Percentiles rank a stretch among this genome's conserved stretches.
Conservation (phyloP, 768 basidiomycete genomes). For the Cystobasidium onofrii region DNA sequence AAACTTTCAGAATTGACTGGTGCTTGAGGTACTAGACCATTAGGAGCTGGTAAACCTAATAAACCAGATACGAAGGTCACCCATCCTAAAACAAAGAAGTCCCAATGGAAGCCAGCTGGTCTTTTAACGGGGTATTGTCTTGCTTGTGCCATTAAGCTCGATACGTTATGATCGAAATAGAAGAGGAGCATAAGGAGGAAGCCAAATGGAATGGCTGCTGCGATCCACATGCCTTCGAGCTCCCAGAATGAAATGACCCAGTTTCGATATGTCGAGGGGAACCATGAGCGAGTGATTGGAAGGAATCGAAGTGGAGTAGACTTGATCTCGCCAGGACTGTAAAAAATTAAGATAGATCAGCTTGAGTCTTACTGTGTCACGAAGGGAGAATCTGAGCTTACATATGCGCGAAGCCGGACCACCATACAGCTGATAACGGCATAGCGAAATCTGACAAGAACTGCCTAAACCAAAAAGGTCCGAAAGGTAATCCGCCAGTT, state of each 20-base stretch:
- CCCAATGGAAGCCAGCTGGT: conserved; percentile 57
- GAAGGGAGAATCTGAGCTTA: conserved; percentile 2
- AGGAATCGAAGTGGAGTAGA: conserved; percentile 35
- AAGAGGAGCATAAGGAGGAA: conserved; percentile 79
- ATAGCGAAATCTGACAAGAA: conserved; percentile 43
- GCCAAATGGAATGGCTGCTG: conserved; percentile 80
- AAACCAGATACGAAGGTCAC: conserved; percentile 81
- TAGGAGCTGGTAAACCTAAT: conserved; percentile 78
- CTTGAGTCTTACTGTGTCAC: too few species aligned
- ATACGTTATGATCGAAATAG: conserved; percentile 64
- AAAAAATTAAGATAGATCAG: neutral
- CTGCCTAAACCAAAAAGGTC: conserved; percentile 41
- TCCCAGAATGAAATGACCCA: conserved; percentile 90
- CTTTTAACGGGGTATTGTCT: conserved; percentile 82
- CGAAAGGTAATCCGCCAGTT: conserved; percentile 35
- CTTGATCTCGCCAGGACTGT: conserved; percentile 40
- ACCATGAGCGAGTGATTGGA: conserved; percentile 35
- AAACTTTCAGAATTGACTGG: conserved; percentile 86
- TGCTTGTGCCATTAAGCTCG: conserved; percentile 79
- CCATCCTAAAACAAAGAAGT: conserved; percentile 64
- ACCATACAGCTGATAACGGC: conserved; percentile 40
- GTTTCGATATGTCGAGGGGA: conserved; percentile 47
- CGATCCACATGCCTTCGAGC: conserved; percentile 78
- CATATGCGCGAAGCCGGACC: conserved; percentile 42
- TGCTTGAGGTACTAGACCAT: conserved; percentile 57